A percentile compares a stretch with the other conserved stretches of the same genome.
Evolutionary conservation across 2,329 filamentous ascomycete species (phyloP).

Genomic region (Fusarium devonianum): DNA sequence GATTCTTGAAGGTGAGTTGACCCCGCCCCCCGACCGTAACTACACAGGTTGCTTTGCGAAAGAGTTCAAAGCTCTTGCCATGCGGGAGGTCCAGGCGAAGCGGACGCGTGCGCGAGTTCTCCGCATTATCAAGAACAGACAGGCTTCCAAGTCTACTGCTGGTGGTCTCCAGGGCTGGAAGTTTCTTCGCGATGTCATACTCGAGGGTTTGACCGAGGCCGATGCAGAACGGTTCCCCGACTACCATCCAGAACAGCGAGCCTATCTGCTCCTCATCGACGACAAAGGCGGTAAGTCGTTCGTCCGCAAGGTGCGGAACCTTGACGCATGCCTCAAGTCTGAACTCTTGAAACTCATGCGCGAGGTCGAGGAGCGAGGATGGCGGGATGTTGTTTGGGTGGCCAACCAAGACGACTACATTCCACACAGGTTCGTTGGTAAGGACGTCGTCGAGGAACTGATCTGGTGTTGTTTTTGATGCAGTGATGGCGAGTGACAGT

Average conservation of each 20-base stretch:
- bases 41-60: conserved; percentile 9
- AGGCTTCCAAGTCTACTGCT: neutral
- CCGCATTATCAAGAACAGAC: neutral
- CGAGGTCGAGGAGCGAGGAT: conserved; percentile 25
- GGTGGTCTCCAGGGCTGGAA: conserved; percentile 17
- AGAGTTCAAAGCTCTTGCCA: conserved; percentile 1
- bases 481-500: neutral
- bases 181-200: conserved; percentile 19
- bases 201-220: neutral
- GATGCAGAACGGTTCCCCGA: conserved; percentile 1
- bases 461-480: conserved; percentile 1
- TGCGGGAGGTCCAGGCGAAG: neutral
- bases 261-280: conserved; percentile 10
- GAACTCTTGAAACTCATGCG: conserved; percentile 26
- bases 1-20: conserved; percentile 22
- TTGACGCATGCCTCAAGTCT: conserved; percentile 17
- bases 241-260: conserved; percentile 15
- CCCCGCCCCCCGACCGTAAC: conserved; percentile 5
- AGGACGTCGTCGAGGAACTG: neutral
- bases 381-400: conserved; percentile 42
- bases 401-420: conserved; percentile 15
- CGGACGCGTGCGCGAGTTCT: neutral
- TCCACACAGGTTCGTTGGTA: conserved; percentile 14
- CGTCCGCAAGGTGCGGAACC: conserved; percentile 1
- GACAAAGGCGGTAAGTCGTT: neutral